A percentile compares a stretch with the other conserved stretches of the same genome.
phyloP scores from a whole-genome alignment of 768 basidiomycete species.

The Psilocybe tampanensis region DNA sequence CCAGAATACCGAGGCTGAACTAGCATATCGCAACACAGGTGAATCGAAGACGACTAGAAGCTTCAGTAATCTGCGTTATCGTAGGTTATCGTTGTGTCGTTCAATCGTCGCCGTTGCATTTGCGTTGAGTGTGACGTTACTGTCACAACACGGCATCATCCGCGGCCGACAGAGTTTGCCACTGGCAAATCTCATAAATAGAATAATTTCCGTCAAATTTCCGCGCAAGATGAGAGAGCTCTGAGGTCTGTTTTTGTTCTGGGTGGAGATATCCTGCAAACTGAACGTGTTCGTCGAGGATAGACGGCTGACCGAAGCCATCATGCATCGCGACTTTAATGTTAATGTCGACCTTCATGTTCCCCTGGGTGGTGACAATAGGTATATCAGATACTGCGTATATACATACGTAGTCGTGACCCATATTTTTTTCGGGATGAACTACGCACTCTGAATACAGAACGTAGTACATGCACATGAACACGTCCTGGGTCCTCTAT shows the following conservation, averaged over 20 bases:
- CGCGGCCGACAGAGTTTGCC: too few species aligned
- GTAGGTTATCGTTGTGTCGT: too few species aligned
- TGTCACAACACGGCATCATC: too few species aligned
- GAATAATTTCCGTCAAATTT: too few species aligned
- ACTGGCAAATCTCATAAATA: too few species aligned
- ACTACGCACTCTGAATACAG: slow-evolving; percentile 87
- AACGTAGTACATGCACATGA: slow-evolving; percentile 52
- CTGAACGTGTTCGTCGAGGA: slow-evolving; percentile 13
- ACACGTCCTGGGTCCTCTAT: slow-evolving; percentile 11
- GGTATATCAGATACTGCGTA: too few species aligned
- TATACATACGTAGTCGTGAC: not conserved
- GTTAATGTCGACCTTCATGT: slow-evolving; percentile 59
- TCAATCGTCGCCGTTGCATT: too few species aligned
- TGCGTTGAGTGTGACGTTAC: too few species aligned
- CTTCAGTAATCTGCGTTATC: too few species aligned
- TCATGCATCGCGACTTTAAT: slow-evolving; percentile 78
- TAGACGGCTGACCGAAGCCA: slow-evolving; percentile 79
- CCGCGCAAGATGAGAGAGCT: slow-evolving; percentile 64
- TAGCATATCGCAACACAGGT: too few species aligned
- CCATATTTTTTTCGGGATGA: slow-evolving; percentile 51
- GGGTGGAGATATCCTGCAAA: not conserved
- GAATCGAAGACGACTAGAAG: too few species aligned
- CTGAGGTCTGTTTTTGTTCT: slow-evolving; percentile 52
- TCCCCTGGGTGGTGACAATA: slow-evolving; percentile 75
- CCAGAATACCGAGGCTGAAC: too few species aligned